A percentile compares a stretch with the other conserved stretches of the same genome.
Conservation (phyloP, 2,329 filamentous ascomycete species). For the Lachnellula hyalina region DNA sequence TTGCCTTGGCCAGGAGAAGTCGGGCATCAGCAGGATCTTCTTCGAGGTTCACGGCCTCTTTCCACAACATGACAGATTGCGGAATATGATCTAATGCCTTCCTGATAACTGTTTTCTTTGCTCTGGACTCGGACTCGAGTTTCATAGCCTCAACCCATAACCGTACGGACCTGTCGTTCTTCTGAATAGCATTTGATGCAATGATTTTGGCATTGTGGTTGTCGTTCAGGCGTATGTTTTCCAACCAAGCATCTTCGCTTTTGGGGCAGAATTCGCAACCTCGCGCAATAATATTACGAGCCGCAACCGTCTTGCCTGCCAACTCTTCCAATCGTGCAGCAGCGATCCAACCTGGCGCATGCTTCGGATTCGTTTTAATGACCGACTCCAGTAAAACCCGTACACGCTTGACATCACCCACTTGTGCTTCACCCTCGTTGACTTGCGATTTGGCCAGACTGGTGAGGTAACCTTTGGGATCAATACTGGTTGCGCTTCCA, state of each 20-base stretch:
- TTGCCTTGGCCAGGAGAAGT: slow-evolving; percentile 86
- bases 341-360: slow-evolving; percentile 93
- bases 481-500: slow-evolving; percentile 85
- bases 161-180: slow-evolving; percentile 80
- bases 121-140: slow-evolving; percentile 72
- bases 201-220: slow-evolving; percentile 93
- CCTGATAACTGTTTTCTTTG: slow-evolving; percentile 88
- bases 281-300: slow-evolving; percentile 79
- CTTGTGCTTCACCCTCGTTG: slow-evolving; percentile 72
- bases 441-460: slow-evolving; percentile 78
- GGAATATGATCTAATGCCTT: slow-evolving; percentile 90
- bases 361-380: slow-evolving; percentile 92
- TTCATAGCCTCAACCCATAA: slow-evolving; percentile 97
- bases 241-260: slow-evolving; percentile 92
- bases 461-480: slow-evolving; percentile 93
- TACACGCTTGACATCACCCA: slow-evolving; percentile 93
- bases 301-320: slow-evolving; percentile 85
- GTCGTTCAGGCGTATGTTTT: slow-evolving; percentile 91
- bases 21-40: slow-evolving; percentile 84
- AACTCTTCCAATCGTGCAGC: slow-evolving; percentile 87
- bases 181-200: slow-evolving; percentile 85
- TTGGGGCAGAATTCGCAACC: slow-evolving; percentile 90
- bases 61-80: slow-evolving; percentile 96
- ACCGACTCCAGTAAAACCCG: slow-evolving; percentile 91
- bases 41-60: slow-evolving; percentile 91